Conservation (phyloP, 441 rosid species). For the Gossypium gossypioides region DNA sequence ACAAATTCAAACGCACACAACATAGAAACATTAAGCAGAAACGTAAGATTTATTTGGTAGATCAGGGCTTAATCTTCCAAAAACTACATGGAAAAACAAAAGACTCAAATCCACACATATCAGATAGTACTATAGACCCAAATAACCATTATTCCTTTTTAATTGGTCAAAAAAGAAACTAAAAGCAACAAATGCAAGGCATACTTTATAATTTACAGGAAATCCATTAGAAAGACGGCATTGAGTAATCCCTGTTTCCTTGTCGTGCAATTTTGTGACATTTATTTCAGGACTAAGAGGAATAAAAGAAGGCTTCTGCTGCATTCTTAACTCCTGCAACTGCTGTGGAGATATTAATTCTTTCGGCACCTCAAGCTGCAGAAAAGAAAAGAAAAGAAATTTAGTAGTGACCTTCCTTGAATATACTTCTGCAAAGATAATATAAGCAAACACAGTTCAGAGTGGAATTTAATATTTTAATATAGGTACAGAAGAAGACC, state of each 20-base stretch:
- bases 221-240: slow-evolving; percentile 85
- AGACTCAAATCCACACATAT: background rate
- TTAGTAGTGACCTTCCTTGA: slow-evolving; percentile 16
- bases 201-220: slow-evolving; percentile 72
- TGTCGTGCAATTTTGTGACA: slow-evolving; percentile 57
- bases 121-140: background rate
- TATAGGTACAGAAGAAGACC: slow-evolving; percentile 35
- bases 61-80: background rate
- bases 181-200: slow-evolving; percentile 1
- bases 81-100: background rate
- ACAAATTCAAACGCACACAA: background rate
- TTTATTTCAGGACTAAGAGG: slow-evolving; percentile 41
- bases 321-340: slow-evolving; percentile 62
- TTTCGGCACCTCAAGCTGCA: slow-evolving; percentile 97
- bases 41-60: background rate
- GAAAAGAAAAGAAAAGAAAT: slow-evolving; percentile 11
- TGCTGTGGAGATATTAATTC: slow-evolving; percentile 65
- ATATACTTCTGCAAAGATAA: slow-evolving; percentile 8
- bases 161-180: background rate
- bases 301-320: slow-evolving; percentile 55
- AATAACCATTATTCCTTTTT: background rate
- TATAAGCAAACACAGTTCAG: slow-evolving; percentile 17
- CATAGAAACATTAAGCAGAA: background rate
- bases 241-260: slow-evolving; percentile 84
- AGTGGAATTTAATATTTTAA: slow-evolving; percentile 14